Conservation (phyloP, 371 early-diverging fungal species). For the Haplosporangium sp. region DNA sequence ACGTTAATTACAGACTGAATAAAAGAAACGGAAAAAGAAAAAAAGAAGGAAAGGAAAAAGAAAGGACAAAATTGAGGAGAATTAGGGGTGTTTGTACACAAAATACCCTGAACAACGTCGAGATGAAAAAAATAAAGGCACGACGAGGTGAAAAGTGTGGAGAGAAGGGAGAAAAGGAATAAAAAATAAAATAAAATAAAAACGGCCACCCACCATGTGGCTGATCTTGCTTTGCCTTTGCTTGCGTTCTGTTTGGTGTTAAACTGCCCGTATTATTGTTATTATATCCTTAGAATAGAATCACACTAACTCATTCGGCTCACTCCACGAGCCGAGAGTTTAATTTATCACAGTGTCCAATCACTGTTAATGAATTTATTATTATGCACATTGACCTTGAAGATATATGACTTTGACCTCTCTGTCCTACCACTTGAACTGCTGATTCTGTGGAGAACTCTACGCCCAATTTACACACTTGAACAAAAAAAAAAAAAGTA, state of each 20-base stretch:
- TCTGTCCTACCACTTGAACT: not conserved
- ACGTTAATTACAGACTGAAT: not conserved
- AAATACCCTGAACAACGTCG: not conserved
- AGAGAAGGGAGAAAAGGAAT: not conserved
- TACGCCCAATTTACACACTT: not conserved
- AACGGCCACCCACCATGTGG: not conserved
- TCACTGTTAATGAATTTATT: not conserved
- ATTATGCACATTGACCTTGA: not conserved
- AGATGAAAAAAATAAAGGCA: not conserved
- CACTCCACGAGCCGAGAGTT: slow-evolving; percentile 26
- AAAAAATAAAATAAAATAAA: not conserved
- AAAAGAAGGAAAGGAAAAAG: not conserved
- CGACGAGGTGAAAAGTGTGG: not conserved
- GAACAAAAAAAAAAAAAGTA: too few species aligned
- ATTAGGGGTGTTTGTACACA: not conserved
- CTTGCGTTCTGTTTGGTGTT: not conserved
- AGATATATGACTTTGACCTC: not conserved
- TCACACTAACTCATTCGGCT: slow-evolving; percentile 18
- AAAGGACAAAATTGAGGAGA: not conserved
- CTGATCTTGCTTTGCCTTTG: not conserved
- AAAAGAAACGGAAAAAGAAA: not conserved
- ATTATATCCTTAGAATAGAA: not conserved
- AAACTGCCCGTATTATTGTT: not conserved
- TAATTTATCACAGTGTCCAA: slow-evolving; percentile 3
- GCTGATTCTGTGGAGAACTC: slow-evolving; percentile 8